These are phyloP conservation scores for Geopyxis carbonaria DNA, from an alignment of 495 filamentous ascomycete species.

Conservation along the genomic window DNA sequence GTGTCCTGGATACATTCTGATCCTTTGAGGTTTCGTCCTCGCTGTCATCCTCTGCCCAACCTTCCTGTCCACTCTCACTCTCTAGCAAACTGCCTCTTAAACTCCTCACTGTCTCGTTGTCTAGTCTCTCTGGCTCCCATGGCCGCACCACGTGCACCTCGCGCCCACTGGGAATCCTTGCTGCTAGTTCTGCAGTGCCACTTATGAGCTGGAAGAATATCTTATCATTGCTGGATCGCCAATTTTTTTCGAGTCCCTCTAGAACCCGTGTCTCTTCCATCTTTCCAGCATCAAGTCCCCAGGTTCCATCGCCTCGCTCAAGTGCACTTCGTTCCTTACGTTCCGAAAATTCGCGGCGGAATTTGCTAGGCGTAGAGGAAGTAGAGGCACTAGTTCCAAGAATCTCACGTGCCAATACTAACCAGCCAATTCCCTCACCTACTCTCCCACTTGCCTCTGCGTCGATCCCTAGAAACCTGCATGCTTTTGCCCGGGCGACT, in stretches of 20 bases:
- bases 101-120: slow-evolving; percentile 36
- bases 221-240: slow-evolving; percentile 83
- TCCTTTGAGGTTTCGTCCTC: slow-evolving; percentile 37
- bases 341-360: slow-evolving; percentile 52
- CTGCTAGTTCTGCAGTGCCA: slow-evolving; percentile 46
- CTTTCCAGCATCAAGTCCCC: slow-evolving; percentile 69
- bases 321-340: slow-evolving; percentile 49
- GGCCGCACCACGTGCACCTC: slow-evolving; percentile 57
- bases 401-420: slow-evolving; percentile 26
- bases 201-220: slow-evolving; percentile 61
- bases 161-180: slow-evolving; percentile 67
- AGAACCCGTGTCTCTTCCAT: slow-evolving; percentile 73
- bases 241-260: slow-evolving; percentile 74
- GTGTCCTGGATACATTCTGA: no score
- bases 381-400: slow-evolving; percentile 21
- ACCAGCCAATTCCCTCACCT: slow-evolving; percentile 71
- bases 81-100: slow-evolving; percentile 21
- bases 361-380: slow-evolving; percentile 35
- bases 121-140: slow-evolving; percentile 42
- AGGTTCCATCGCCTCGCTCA: slow-evolving; percentile 47
- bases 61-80: slow-evolving; percentile 23
- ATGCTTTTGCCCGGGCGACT: slow-evolving; percentile 62
- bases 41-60: slow-evolving; percentile 29
- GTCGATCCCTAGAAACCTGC: slow-evolving; percentile 79
- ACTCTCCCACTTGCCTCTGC: slow-evolving; percentile 64